Evolutionary conservation across 495 filamentous ascomycete species (phyloP), one percentile per base, ranked within the genome.

Genomic region (Annulohypoxylon maeteangense): DNA sequence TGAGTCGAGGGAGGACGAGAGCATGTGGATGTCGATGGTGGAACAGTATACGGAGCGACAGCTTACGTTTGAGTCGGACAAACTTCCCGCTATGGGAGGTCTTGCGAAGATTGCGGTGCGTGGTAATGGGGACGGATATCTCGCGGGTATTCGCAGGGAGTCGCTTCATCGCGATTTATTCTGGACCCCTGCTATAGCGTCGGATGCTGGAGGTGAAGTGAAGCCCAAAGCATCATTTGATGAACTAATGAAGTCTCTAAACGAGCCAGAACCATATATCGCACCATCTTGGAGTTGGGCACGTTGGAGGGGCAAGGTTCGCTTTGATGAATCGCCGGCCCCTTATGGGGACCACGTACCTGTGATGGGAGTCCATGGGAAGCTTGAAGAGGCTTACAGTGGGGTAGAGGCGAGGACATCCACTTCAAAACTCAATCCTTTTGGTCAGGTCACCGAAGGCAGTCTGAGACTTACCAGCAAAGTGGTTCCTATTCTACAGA

Each of bases 201-300:
- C 29, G 11, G 20, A 34, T 31, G 12, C n/a, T 0, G n/a, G 20
- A 11, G 29, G 8, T 29, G 20, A 34, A 20, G 16, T 0, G n/a
- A 29, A 20, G 0, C 14, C n/a, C 10, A 20, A 20, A 34, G 4
- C 34, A 2, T 54, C 50, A 10, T 54, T 18, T 14, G 29, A 54
- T 12, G 16, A 29, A 11, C 4, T 54, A 1, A 16, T 54, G 1
- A 54, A 11, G n/a, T 54, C 50, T 7, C n/a, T 54, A 11, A 54
- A 20, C 7, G 2, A 27, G 1, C 50, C 50, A 4, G 29, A 31
- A 1, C 14, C 14, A 1, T 54, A 54, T 20, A 36, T 54, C 29
- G 50, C 50, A 29, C 50, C 50, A 2, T 54, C 50, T 11, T 54
- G 50, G 50, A 54, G 50, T 12, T 54, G 50, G 50, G 50, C 50